A percentile compares a stretch with the other conserved stretches of the same genome.
phyloP scores from a whole-genome alignment of 2,329 filamentous ascomycete genomes.

The Fusarium vanettenii region DNA sequence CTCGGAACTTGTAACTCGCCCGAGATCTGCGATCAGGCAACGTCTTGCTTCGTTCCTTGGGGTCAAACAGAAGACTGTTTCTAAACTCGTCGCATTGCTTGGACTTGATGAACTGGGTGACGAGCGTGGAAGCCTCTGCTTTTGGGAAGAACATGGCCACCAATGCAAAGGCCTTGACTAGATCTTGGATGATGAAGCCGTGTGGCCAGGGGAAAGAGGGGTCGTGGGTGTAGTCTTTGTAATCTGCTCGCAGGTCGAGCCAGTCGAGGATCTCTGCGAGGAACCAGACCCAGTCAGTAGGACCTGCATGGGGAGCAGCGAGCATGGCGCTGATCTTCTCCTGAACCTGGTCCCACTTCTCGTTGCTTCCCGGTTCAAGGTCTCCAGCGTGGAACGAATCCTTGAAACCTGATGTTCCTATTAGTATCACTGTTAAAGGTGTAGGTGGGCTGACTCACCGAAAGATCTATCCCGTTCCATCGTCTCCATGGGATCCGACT shows the following conservation, averaged over 20 bases:
- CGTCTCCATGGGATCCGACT: conserved; percentile 27
- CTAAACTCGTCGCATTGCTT: conserved; percentile 25
- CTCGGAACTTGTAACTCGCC: conserved; percentile 41
- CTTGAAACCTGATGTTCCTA: conserved; percentile 33
- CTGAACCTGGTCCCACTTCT: conserved; percentile 32
- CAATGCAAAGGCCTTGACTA: conserved; percentile 38
- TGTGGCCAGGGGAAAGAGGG: conserved; percentile 40
- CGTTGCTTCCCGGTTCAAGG: conserved; percentile 39
- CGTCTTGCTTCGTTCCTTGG: conserved; percentile 30
- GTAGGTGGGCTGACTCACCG: conserved; percentile 5
- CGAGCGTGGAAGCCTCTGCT: not conserved
- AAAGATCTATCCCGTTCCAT: conserved; percentile 42
- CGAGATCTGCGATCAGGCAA: conserved; percentile 35
- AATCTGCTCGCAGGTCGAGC: conserved; percentile 33
- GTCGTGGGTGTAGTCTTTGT: conserved; percentile 26
- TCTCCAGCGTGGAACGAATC: conserved; percentile 43
- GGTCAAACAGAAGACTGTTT: conserved; percentile 35
- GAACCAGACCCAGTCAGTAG: conserved; percentile 41
- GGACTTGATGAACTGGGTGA: conserved; percentile 35
- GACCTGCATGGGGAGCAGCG: not conserved
- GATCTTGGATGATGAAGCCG: conserved; percentile 40
- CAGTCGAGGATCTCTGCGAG: conserved; percentile 38
- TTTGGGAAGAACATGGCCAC: conserved; percentile 46
- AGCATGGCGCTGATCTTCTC: conserved; percentile 35
- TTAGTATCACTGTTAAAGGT: not conserved